These are phyloP conservation scores for Penicillium sp. DNA, from an alignment of 2,329 filamentous ascomycete genomes.

Conservation along the genomic window DNA sequence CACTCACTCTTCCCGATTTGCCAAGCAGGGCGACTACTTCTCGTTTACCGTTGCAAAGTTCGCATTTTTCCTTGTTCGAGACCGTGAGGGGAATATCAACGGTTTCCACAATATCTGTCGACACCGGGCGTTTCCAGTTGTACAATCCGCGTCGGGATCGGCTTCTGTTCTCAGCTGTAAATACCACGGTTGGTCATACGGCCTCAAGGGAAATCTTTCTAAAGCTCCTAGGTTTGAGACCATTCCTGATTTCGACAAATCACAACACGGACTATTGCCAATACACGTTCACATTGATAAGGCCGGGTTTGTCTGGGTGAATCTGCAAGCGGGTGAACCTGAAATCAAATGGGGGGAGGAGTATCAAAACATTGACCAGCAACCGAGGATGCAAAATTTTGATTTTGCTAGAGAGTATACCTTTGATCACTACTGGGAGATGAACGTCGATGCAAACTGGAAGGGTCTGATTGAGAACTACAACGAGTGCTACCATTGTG, in stretches of 20 bases:
- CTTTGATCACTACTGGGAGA: constrained; percentile 32
- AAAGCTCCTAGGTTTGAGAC: constrained; percentile 30
- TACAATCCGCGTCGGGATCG: constrained; percentile 19
- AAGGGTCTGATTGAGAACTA: constrained; percentile 31
- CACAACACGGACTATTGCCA: constrained; percentile 21
- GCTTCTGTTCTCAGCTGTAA: constrained; percentile 25
- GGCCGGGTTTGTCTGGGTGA: constrained; percentile 30
- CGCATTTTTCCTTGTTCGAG: constrained; percentile 19
- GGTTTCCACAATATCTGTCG: constrained; percentile 32
- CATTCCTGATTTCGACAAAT: constrained; percentile 23
- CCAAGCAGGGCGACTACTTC: constrained; percentile 27
- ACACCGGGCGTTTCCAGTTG: constrained; percentile 26
- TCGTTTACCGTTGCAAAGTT: constrained; percentile 21
- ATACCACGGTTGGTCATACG: constrained; percentile 33
- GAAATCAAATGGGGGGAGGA: constrained; percentile 27
- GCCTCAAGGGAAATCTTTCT: constrained; percentile 27
- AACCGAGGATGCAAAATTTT: constrained; percentile 28
- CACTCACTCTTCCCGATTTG: constrained; percentile 26
- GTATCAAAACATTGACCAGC: constrained; percentile 21
- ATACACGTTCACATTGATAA: constrained; percentile 27
- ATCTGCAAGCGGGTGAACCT: constrained; percentile 23
- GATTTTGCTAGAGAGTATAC: constrained; percentile 26
- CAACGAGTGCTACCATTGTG: constrained; percentile 33
- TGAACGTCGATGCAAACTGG: constrained; percentile 30
- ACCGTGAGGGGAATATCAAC: constrained; percentile 20